These are phyloP conservation scores for Aspergillus diversus DNA, from an alignment of 495 filamentous ascomycete species.

Conservation along the genomic window DNA sequence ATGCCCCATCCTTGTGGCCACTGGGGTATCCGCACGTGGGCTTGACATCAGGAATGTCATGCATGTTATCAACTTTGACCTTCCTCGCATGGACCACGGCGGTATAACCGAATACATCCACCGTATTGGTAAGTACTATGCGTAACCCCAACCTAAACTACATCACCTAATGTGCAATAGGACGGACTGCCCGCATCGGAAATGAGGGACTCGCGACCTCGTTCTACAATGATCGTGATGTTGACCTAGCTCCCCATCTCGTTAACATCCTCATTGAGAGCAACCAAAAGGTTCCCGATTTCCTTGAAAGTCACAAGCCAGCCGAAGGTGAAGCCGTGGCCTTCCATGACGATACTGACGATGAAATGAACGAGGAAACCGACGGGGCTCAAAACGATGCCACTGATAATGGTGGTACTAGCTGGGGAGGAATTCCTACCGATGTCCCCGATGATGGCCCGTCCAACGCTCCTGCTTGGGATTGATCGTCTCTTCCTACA, in stretches of 20 bases:
- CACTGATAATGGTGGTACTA: slow-evolving; percentile 13
- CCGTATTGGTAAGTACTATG: slow-evolving; percentile 71
- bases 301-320: slow-evolving; percentile 67
- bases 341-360: slow-evolving; percentile 67
- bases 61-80: slow-evolving; percentile 92
- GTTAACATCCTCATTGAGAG: slow-evolving; percentile 81
- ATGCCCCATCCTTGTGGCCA: slow-evolving; percentile 80
- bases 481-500: neutral
- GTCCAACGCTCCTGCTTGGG: slow-evolving; percentile 10
- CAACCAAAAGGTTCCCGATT: slow-evolving; percentile 77
- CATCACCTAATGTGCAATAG: slow-evolving; percentile 45
- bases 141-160: neutral
- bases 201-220: slow-evolving; percentile 84
- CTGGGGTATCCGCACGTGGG: slow-evolving; percentile 85
- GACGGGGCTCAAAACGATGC: slow-evolving; percentile 22
- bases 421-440: slow-evolving; percentile 23
- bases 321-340: slow-evolving; percentile 46
- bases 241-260: slow-evolving; percentile 67
- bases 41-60: slow-evolving; percentile 84
- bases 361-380: slow-evolving; percentile 46
- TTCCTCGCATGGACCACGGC: slow-evolving; percentile 70
- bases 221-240: slow-evolving; percentile 79
- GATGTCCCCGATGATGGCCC: slow-evolving; percentile 3
- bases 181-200: slow-evolving; percentile 93
- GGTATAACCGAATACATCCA: slow-evolving; percentile 94